Base-by-base conservation (phyloP, 164 flowering plant species). In the Vitis rotundifolia region DNA sequence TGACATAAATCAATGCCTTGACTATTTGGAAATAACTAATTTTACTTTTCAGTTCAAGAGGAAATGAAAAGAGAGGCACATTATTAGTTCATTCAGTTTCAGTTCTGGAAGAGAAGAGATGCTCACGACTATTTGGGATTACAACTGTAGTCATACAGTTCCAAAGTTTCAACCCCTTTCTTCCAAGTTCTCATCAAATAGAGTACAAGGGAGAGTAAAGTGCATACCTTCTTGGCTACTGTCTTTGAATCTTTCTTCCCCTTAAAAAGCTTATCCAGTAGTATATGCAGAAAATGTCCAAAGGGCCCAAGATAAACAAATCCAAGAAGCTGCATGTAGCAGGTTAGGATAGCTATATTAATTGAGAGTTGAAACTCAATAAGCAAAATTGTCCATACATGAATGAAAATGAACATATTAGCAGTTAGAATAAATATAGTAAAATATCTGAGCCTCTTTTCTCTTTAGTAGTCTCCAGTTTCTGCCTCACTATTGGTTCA, bases 271-370 rank as follows among this genome's bases (percentile, higher is more conserved):
- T 84, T 87, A 66, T 93, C 98, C 69, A 93, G 80, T 59, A 87
- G 47, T 67, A 77, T 74, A 69, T 96, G 91, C 74, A 89, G 64
- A 73, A 74, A 96, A 75, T 96, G 99, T 49, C 98, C 97, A 70
- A 91, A 84, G 37, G 98, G 99, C 73, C 99, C 98, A 72, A 89
- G 87, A 87, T 93, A 95, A 57, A 84, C 90, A 69, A 80, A 74
- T 9, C 98, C 99, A 76, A 89, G 82, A 48, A 93, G 71, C 99
- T 95, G 86, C 79, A 84, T 51, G 56, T 9, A 60, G 50, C 16
- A 61, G 9, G 51, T 67, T 18, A 69, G 58, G 49, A 15, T 54
- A 48, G 12, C n/a, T 26, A 63, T 31, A 31, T 31, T 31, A 31
- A 31, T 31, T 31, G 6, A 31, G 5, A 53, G 11, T 53, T 15